phyloP scores from a whole-genome alignment of 2,329 filamentous ascomycete genomes.

The Fusarium algeriense region DNA sequence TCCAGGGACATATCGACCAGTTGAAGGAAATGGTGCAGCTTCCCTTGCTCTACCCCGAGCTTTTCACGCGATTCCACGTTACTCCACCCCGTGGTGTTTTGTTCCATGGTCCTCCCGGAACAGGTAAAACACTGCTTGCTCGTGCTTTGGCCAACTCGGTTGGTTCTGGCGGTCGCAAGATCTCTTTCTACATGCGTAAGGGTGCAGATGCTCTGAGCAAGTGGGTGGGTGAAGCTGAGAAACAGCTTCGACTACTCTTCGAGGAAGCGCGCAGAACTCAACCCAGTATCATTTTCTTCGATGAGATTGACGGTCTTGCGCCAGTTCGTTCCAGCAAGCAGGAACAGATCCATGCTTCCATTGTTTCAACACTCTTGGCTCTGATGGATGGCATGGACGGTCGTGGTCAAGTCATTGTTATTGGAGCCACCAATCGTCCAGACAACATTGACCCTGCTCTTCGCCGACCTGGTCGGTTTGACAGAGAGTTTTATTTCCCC shows the following conservation, averaged over 20 bases:
- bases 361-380: constrained; percentile 92
- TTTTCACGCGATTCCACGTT: constrained; percentile 91
- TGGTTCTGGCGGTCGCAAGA: constrained; percentile 88
- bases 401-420: constrained; percentile 97
- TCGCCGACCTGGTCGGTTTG: constrained; percentile 91
- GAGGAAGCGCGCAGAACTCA: constrained; percentile 96
- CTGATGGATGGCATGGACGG: constrained; percentile 99
- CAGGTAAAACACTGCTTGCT: constrained; percentile 96
- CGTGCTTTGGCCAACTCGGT: constrained; percentile 92
- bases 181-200: constrained; percentile 99
- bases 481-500: constrained; percentile 98
- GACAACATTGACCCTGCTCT: constrained; percentile 98
- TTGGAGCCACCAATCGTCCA: constrained; percentile 97
- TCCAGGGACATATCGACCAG: constrained; percentile 95
- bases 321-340: constrained; percentile 98
- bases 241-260: constrained; percentile 91
- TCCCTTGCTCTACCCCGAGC: constrained; percentile 92
- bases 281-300: constrained; percentile 99
- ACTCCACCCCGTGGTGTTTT: constrained; percentile 94
- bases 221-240: constrained; percentile 98
- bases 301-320: constrained; percentile 97
- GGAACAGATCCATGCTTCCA: constrained; percentile 98
- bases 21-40: constrained; percentile 99
- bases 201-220: constrained; percentile 97
- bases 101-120: constrained; percentile 97